A percentile compares a stretch with the other conserved stretches of the same genome.
Evolutionary conservation across 1,284 basidiomycete species (phyloP).

Genomic region (Takashimella tepidaria): DNA sequence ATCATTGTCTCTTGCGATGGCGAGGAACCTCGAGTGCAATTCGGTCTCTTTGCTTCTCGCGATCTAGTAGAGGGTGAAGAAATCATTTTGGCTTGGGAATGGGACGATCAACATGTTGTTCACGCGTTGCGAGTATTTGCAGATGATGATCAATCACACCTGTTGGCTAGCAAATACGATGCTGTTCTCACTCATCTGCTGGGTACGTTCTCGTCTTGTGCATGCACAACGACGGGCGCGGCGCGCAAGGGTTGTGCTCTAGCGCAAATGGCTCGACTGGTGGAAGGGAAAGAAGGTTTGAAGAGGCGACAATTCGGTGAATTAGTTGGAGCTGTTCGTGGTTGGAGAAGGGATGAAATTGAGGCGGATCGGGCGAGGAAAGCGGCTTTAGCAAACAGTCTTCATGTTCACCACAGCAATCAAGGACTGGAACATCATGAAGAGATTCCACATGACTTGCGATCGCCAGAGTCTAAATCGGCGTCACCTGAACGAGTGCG

Average conservation of each 20-base stretch:
- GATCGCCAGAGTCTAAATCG: not conserved
- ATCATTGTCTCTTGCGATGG: constrained; percentile 51
- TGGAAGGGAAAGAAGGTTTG: constrained; percentile 32
- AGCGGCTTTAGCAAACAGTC: too few species aligned
- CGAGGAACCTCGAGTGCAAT: constrained; percentile 54
- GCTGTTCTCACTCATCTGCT: constrained; percentile 67
- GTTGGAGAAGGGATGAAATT: constrained; percentile 53
- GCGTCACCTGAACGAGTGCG: not conserved
- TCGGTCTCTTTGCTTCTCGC: constrained; percentile 76
- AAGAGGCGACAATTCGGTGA: constrained; percentile 58
- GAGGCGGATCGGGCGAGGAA: constrained; percentile 34
- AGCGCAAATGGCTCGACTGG: constrained; percentile 61
- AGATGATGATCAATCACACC: constrained; percentile 25
- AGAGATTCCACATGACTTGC: constrained; percentile 1
- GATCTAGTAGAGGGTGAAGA: constrained; percentile 78
- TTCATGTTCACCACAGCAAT: too few species aligned
- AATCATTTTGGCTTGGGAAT: constrained; percentile 89
- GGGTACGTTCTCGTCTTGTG: constrained; percentile 70
- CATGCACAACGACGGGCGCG: constrained; percentile 61
- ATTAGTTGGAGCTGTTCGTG: constrained; percentile 61
- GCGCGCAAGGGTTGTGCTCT: constrained; percentile 53
- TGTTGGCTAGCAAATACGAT: constrained; percentile 57
- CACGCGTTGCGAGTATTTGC: constrained; percentile 57
- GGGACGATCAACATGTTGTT: constrained; percentile 87
- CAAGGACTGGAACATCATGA: too few species aligned